phyloP scores from a whole-genome alignment of 2,329 filamentous ascomycete species.

The Fusarium circinatum region DNA sequence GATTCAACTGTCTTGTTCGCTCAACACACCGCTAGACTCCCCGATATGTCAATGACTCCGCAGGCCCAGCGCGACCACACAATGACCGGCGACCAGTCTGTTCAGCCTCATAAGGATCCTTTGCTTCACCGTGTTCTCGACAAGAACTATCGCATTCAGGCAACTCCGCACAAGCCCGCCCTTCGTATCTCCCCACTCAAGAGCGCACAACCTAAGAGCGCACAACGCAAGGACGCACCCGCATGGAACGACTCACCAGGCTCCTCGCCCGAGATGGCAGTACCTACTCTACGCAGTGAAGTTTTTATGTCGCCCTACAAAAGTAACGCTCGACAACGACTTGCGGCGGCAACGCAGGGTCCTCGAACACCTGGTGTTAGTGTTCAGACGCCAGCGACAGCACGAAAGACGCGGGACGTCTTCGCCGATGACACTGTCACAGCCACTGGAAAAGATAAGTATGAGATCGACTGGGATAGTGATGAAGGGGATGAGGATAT shows the following conservation, averaged over 20 bases:
- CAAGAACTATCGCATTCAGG: conserved; percentile 93
- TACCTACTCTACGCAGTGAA: conserved; percentile 84
- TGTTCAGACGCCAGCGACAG: conserved; percentile 77
- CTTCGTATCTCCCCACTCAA: conserved; percentile 59
- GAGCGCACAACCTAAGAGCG: conserved; percentile 48
- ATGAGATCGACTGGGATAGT: conserved; percentile 78
- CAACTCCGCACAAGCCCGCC: conserved; percentile 78
- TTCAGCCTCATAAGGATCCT: conserved; percentile 69
- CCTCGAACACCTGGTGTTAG: conserved; percentile 85
- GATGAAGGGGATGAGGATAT: conserved; percentile 75
- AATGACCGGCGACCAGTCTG: conserved; percentile 48
- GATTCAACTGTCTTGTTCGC: conserved; percentile 62
- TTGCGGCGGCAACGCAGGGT: conserved; percentile 55
- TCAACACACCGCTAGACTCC: conserved; percentile 64
- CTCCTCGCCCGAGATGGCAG: conserved; percentile 81
- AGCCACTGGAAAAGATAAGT: conserved; percentile 49
- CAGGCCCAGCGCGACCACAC: conserved; percentile 56
- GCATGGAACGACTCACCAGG: conserved; percentile 68
- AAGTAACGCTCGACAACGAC: conserved; percentile 56
- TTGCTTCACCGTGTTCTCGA: conserved; percentile 92
- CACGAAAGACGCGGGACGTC: conserved; percentile 61
- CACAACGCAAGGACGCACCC: conserved; percentile 49
- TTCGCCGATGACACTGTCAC: conserved; percentile 49
- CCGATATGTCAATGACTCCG: conserved; percentile 72
- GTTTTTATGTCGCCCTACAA: conserved; percentile 82